Base-by-base conservation (phyloP, 768 basidiomycete genomes). In the Amanita exitialis region DNA sequence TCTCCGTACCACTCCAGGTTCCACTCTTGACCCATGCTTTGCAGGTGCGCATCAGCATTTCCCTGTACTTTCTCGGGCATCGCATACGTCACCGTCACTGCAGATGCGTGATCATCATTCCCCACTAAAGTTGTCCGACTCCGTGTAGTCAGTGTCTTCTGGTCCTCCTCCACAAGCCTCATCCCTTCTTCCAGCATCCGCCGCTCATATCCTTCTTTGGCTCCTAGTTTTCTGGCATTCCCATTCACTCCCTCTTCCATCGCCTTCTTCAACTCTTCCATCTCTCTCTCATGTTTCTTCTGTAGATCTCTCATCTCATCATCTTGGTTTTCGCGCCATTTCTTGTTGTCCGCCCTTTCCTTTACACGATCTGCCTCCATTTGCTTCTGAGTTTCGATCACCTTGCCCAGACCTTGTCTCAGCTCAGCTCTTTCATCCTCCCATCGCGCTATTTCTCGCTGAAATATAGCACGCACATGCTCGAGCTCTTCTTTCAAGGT, bases 261-360 rank as follows among this genome's bases (percentile, higher is more conserved):
- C 27, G 58, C 53, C 13, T 28, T 47, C 43, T 44, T 42, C 37
- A 57, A 45, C 39, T 51, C 43, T 25, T 50, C 44, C 45, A 50
- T 34, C 42, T 58, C 58, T 27, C 46, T 44, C 23, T 44, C 42
- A 39, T 55, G 49, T 28, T 53, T 44, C 49, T 47, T 41, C 18
- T 47, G 41, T 32, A 48, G 20, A 34, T 49, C 50, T 35, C 53
- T 18, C 16, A 58, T 41, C 37, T 58, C 54, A 30, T 52, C 54
- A 16, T 37, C 36, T 37, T 15, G 18, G 15, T 16, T n/a, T 18
- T 37, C n/a, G 9, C 7, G 20, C 20, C 6, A 42, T 21, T 23
- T 8, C 20, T 42, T 6, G 39, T 23, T n/a, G 6, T 42, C 6
- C 37, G 10, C 7, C 37, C 37, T 38, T n/a, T 38, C 37, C n/a